Percentiles rank a stretch among this genome's conserved stretches.
phyloP scores from a whole-genome alignment of 164 flowering plant species.

The Warburgia ugandensis region DNA sequence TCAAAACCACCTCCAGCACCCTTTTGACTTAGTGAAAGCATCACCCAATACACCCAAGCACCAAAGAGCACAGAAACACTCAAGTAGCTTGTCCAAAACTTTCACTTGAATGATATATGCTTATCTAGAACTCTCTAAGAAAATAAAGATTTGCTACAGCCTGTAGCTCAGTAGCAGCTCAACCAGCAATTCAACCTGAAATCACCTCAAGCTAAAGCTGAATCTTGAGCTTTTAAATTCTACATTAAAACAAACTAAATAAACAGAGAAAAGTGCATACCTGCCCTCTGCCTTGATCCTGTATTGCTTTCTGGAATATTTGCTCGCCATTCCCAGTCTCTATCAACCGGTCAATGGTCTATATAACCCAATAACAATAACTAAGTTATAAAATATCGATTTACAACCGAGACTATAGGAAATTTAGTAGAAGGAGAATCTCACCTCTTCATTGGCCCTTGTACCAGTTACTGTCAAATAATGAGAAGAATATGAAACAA shows the following conservation, averaged over 20 bases:
- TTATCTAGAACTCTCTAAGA: too few species aligned
- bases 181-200: too few species aligned
- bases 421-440: background rate
- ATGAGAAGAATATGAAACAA: slow-evolving; percentile 7
- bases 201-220: background rate
- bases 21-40: too few species aligned
- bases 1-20: too few species aligned
- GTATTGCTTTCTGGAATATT: slow-evolving; percentile 75
- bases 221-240: background rate
- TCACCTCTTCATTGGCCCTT: slow-evolving; percentile 79
- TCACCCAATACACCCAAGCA: too few species aligned
- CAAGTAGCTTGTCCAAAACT: too few species aligned
- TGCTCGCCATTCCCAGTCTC: slow-evolving; percentile 87
- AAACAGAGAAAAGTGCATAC: slow-evolving; percentile 14
- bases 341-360: slow-evolving; percentile 73
- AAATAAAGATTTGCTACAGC: too few species aligned
- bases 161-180: too few species aligned
- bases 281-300: slow-evolving; percentile 80
- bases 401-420: background rate
- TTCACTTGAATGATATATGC: too few species aligned
- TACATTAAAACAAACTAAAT: background rate
- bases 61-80: too few species aligned
- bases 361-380: background rate
- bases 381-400: background rate
- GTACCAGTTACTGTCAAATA: slow-evolving; percentile 54